Evolutionary conservation across 1,284 basidiomycete genomes (phyloP).

Genomic region (Sanghuangporus weigelae): DNA sequence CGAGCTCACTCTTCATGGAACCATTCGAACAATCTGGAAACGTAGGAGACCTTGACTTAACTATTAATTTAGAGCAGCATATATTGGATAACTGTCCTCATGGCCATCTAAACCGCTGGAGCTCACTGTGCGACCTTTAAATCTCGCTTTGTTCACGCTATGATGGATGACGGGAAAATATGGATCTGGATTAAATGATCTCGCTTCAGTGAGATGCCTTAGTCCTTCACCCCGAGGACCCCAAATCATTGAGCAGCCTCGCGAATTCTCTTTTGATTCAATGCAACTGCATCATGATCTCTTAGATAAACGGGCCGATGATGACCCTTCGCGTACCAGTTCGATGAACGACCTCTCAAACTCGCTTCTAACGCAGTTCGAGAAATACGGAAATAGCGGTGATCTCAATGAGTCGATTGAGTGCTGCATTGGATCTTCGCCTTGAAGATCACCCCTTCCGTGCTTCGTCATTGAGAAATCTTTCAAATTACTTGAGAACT

Average conservation of each 20-base stretch:
- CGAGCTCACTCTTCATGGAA: background rate
- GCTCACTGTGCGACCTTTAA: background rate
- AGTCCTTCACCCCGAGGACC: background rate
- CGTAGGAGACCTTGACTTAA: background rate
- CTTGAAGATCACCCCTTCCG: too few species aligned
- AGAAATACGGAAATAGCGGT: too few species aligned
- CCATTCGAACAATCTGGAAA: background rate
- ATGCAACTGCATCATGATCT: too few species aligned
- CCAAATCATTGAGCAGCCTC: background rate
- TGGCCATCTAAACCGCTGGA: background rate
- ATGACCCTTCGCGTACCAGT: too few species aligned
- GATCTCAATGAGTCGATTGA: too few species aligned
- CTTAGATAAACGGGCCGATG: too few species aligned
- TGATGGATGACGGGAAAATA: background rate
- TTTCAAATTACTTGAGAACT: too few species aligned
- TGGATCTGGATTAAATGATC: background rate
- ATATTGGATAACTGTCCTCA: background rate
- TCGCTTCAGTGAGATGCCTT: background rate
- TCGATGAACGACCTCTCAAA: too few species aligned
- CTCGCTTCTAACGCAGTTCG: too few species aligned
- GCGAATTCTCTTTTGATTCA: background rate
- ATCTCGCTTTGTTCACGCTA: background rate
- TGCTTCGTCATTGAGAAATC: too few species aligned
- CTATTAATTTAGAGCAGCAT: background rate
- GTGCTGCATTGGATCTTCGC: too few species aligned